Conservation (phyloP, 2,329 filamentous ascomycete species). For the Pyricularia pennisetigena region DNA sequence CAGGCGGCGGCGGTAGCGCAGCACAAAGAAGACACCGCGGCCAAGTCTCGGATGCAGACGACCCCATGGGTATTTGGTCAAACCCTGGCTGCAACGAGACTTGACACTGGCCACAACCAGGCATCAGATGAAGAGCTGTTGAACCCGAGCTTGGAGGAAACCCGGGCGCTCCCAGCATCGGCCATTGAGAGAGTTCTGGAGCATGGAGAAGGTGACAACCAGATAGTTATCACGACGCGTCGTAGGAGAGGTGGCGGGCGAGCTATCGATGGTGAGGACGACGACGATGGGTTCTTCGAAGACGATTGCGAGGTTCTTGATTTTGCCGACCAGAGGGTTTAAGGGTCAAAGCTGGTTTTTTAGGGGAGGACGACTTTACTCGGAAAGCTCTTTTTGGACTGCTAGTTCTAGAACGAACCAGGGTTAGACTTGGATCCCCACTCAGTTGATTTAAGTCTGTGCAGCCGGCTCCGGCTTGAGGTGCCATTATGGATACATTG, state of each 20-base stretch:
- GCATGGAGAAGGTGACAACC: constrained; percentile 53
- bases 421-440: background rate
- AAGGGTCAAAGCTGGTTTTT: constrained; percentile 12
- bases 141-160: constrained; percentile 38
- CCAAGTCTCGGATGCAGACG: constrained; percentile 4
- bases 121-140: constrained; percentile 41
- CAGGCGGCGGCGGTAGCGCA: constrained; percentile 7
- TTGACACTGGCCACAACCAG: constrained; percentile 39
- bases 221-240: constrained; percentile 75
- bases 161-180: constrained; percentile 49
- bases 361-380: background rate
- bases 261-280: constrained; percentile 22
- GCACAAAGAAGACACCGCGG: background rate
- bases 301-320: constrained; percentile 88
- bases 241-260: constrained; percentile 51
- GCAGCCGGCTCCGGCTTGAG: background rate
- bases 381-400: background rate
- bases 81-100: constrained; percentile 35
- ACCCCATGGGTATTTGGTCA: constrained; percentile 52
- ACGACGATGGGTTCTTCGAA: constrained; percentile 78
- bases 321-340: constrained; percentile 66
- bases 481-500: background rate
- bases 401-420: background rate
- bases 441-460: background rate
- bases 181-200: constrained; percentile 54